These are phyloP conservation scores for Eutrema japonicum DNA, from an alignment of 345 rosid genomes.

Conservation along the genomic window DNA sequence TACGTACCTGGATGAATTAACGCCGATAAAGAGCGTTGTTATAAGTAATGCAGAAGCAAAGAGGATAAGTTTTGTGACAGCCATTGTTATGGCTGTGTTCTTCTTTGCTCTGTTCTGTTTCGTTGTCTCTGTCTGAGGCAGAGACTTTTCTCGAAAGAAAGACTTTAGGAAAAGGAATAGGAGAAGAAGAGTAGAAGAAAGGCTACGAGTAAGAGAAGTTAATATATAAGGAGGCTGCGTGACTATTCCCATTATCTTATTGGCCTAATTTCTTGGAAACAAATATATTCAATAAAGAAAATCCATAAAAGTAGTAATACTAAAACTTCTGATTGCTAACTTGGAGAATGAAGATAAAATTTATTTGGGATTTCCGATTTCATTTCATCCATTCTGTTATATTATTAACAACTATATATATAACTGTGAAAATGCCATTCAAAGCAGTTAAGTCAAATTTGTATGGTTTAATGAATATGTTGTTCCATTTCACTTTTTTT, in stretches of 20 bases:
- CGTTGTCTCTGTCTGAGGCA: conserved; percentile 32
- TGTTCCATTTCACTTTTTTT: conserved; percentile 1
- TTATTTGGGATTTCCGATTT: too few relatives aligned
- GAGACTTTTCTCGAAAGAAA: conserved; percentile 25
- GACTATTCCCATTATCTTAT: conserved; percentile 25
- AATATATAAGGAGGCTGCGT: conserved; percentile 36
- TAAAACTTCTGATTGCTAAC: conserved; percentile 16
- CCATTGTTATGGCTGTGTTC: conserved; percentile 50
- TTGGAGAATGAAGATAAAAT: background rate
- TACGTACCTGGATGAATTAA: conserved; percentile 47
- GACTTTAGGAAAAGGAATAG: background rate
- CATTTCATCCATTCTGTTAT: too few relatives aligned
- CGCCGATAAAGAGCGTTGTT: conserved; percentile 46
- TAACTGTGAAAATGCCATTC: too few relatives aligned
- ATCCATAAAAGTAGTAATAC: background rate
- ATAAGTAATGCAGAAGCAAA: conserved; percentile 49
- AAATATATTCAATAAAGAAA: conserved; percentile 12
- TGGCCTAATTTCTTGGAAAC: conserved; percentile 4
- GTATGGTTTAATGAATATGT: background rate
- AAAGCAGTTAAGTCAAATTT: too few relatives aligned
- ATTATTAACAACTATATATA: too few relatives aligned
- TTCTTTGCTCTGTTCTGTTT: conserved; percentile 34
- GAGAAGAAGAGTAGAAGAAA: conserved; percentile 31
- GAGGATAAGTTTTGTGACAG: conserved; percentile 47
- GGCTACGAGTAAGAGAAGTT: conserved; percentile 36